Conservation (phyloP, 768 basidiomycete genomes). For the Kwoniella europaea region DNA sequence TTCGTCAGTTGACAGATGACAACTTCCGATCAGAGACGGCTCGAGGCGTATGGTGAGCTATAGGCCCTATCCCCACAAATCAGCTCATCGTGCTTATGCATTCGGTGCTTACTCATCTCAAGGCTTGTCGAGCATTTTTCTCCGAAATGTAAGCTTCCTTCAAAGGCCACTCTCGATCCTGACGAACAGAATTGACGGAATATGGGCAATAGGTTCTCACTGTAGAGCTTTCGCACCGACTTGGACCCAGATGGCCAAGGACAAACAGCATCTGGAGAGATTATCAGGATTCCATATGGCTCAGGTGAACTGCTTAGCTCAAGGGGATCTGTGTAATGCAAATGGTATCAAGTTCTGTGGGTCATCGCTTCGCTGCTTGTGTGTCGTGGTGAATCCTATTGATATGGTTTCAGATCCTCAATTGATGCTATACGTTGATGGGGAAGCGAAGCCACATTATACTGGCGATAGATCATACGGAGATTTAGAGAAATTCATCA, state of each 20-base stretch:
- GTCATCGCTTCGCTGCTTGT: too few species aligned
- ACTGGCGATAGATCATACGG: conserved; percentile 65
- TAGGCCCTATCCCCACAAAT: background rate
- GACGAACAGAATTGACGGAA: too few species aligned
- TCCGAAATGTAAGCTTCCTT: conserved; percentile 67
- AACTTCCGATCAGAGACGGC: conserved; percentile 52
- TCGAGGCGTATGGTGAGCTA: conserved; percentile 56
- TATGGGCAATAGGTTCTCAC: conserved; percentile 61
- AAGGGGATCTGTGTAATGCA: conserved; percentile 80
- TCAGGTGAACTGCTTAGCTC: conserved; percentile 77
- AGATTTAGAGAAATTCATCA: conserved; percentile 66
- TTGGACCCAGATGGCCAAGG: conserved; percentile 69
- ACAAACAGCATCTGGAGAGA: conserved; percentile 61
- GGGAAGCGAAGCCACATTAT: conserved; percentile 68
- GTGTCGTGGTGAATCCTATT: too few species aligned
- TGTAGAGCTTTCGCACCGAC: conserved; percentile 79
- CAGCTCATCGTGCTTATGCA: background rate
- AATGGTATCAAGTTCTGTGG: conserved; percentile 72
- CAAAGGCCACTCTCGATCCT: background rate
- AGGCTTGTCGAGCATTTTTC: conserved; percentile 87
- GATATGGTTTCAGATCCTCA: conserved; percentile 15
- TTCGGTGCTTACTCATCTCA: background rate
- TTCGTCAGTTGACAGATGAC: conserved; percentile 55
- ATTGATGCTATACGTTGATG: conserved; percentile 62
- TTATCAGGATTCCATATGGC: conserved; percentile 68